These are phyloP conservation scores for Geranium rotundifolium DNA, from an alignment of 345 rosid species.

Conservation along the genomic window DNA sequence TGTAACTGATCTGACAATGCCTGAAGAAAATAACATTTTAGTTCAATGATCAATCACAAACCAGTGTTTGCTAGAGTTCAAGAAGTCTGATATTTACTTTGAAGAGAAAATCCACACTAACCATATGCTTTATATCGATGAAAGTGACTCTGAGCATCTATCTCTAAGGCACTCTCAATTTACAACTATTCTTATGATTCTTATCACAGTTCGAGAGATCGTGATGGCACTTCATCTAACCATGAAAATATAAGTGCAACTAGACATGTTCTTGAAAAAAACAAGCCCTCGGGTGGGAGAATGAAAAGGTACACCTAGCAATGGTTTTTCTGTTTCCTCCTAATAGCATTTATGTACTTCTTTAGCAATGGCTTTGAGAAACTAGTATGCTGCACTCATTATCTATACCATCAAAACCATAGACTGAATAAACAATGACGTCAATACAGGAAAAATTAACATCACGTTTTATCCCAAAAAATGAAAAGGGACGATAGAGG, in stretches of 20 bases:
- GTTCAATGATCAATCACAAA: not conserved
- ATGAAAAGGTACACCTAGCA: not conserved
- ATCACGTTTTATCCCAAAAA: not conserved
- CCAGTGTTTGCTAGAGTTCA: not conserved
- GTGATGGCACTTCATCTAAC: not conserved
- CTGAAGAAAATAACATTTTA: not conserved
- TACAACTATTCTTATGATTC: too few species aligned
- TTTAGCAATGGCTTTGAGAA: not conserved
- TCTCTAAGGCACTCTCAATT: too few species aligned
- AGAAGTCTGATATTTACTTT: not conserved
- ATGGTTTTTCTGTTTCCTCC: not conserved
- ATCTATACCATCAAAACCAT: not conserved
- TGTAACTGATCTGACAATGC: not conserved
- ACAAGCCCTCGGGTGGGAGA: too few species aligned
- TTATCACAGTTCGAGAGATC: not conserved
- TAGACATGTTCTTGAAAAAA: not conserved
- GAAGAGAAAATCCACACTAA: too few species aligned
- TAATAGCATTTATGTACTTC: not conserved
- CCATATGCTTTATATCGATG: too few species aligned
- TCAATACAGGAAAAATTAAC: not conserved
- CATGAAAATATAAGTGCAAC: not conserved
- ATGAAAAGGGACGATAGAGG: constrained; percentile 1
- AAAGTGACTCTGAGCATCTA: too few species aligned
- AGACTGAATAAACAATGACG: not conserved
- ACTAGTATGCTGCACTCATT: not conserved